phyloP scores from a whole-genome alignment of 768 basidiomycete species.

The Termitomyces sp. region DNA sequence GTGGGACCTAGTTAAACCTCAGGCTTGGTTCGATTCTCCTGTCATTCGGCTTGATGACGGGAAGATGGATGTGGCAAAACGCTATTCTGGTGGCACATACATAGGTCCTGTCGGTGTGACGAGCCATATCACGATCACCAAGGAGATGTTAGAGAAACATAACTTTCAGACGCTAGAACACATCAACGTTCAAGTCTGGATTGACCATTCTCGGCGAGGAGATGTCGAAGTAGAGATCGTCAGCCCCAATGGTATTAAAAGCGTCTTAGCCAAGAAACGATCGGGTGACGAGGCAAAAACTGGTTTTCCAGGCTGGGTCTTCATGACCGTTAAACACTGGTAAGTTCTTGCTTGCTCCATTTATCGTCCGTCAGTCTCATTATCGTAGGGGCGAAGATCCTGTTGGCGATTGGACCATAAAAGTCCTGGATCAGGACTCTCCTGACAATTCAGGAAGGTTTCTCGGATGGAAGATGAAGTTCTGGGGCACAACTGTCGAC shows the following conservation, averaged over 20 bases:
- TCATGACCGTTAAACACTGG: conserved; percentile 99
- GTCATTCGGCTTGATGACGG: conserved; percentile 61
- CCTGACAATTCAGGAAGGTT: conserved; percentile 52
- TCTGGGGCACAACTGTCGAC: conserved; percentile 89
- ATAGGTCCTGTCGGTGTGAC: conserved; percentile 61
- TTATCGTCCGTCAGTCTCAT: conserved; percentile 14
- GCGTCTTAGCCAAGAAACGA: conserved; percentile 73
- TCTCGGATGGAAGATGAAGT: conserved; percentile 85
- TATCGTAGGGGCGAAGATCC: conserved; percentile 85
- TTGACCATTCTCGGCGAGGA: conserved; percentile 76
- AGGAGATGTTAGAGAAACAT: conserved; percentile 54
- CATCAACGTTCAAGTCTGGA: conserved; percentile 88
- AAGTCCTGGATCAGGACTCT: conserved; percentile 72
- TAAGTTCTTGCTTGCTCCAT: conserved; percentile 30
- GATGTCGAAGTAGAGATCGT: conserved; percentile 89
- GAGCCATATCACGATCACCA: conserved; percentile 63
- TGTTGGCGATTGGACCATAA: conserved; percentile 87
- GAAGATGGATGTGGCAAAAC: conserved; percentile 43
- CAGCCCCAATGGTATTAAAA: conserved; percentile 83
- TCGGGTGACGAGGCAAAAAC: conserved; percentile 52
- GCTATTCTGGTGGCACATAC: conserved; percentile 55
- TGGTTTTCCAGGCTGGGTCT: conserved; percentile 90
- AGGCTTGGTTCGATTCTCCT: conserved; percentile 79
- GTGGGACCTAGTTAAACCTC: conserved; percentile 90
- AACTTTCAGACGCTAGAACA: conserved; percentile 93